These are phyloP conservation scores for Penicillium waksmanii DNA, from an alignment of 495 filamentous ascomycete species.

Conservation along the genomic window DNA sequence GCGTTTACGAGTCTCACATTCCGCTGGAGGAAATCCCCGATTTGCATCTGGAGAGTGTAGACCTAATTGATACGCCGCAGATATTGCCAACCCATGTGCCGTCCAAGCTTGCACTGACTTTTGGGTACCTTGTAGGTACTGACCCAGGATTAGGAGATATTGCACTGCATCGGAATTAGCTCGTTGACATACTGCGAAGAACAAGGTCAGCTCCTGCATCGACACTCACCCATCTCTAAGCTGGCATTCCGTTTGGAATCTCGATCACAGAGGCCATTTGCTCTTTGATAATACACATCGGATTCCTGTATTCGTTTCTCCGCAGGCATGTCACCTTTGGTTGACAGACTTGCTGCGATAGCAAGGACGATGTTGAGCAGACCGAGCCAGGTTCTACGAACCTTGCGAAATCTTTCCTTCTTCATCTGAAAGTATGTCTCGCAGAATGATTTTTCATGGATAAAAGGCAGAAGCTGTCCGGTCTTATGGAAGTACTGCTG, in stretches of 20 bases:
- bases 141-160: conserved; percentile 40
- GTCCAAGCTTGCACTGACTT: conserved; percentile 50
- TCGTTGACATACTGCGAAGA: background rate
- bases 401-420: conserved; percentile 32
- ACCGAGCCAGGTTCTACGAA: conserved; percentile 38
- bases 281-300: conserved; percentile 42
- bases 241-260: conserved; percentile 39
- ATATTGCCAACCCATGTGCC: conserved; percentile 42
- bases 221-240: conserved; percentile 37
- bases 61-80: conserved; percentile 42
- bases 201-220: background rate
- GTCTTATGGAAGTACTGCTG: conserved; percentile 41
- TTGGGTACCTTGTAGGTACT: conserved; percentile 48
- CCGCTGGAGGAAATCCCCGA: conserved; percentile 22
- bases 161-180: conserved; percentile 26
- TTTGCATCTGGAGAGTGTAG: conserved; percentile 39
- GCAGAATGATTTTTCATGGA: conserved; percentile 40
- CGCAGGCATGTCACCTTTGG: conserved; percentile 21
- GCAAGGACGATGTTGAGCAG: conserved; percentile 31
- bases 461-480: conserved; percentile 43
- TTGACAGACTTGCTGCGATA: conserved; percentile 21
- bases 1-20: conserved; percentile 43
- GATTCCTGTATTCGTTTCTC: conserved; percentile 32
- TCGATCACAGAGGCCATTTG: conserved; percentile 31
- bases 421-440: conserved; percentile 40